A percentile compares a stretch with the other conserved stretches of the same genome.
These are phyloP conservation scores for Grosmannia clavigera DNA, from an alignment of 2,329 filamentous ascomycete genomes.

Conservation along the genomic window DNA sequence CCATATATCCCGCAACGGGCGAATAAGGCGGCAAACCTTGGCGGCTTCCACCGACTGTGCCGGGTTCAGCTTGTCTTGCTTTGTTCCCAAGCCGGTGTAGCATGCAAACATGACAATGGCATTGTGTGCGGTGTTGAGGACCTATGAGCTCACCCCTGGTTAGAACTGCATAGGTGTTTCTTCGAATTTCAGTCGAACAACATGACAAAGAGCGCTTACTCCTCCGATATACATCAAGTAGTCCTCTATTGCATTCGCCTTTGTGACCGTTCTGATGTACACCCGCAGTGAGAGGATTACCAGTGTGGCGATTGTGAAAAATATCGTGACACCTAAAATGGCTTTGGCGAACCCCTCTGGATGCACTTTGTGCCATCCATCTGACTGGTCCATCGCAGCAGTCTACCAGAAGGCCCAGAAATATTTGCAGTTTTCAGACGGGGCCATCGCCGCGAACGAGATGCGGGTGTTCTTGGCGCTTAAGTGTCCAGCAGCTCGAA, in stretches of 20 bases:
- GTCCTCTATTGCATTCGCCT: neutral
- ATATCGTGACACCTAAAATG: neutral
- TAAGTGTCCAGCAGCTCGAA: neutral
- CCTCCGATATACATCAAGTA: neutral
- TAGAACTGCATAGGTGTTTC: neutral
- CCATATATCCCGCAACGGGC: neutral
- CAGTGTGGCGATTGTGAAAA: neutral
- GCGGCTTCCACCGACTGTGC: neutral
- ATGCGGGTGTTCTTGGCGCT: neutral
- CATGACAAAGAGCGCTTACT: neutral
- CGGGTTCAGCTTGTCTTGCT: neutral
- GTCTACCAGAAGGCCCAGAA: neutral
- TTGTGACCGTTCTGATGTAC: neutral
- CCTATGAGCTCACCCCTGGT: neutral
- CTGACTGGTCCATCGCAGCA: neutral
- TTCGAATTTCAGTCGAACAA: too few species aligned
- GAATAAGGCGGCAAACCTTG: neutral
- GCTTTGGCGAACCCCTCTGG: neutral
- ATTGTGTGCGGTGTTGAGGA: constrained; percentile 1
- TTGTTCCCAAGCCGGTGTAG: neutral
- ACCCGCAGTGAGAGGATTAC: neutral
- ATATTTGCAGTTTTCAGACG: neutral
- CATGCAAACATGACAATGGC: neutral
- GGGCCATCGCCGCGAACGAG: neutral
- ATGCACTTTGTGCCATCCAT: neutral